Evolutionary conservation across 2,329 filamentous ascomycete genomes (phyloP).

Genomic region (Botrytis galanthina): DNA sequence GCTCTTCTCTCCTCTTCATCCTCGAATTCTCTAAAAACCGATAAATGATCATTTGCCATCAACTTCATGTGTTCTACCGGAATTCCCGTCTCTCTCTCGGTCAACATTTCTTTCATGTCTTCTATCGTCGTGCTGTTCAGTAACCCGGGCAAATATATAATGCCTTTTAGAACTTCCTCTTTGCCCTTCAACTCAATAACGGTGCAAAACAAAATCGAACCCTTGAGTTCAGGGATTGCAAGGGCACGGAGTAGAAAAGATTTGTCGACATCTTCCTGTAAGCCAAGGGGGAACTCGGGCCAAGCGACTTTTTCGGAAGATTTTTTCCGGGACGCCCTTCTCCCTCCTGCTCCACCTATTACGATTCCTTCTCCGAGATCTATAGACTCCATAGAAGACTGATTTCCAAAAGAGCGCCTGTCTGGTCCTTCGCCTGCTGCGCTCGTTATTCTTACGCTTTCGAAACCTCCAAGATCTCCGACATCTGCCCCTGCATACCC

Average conservation of each 20-base stretch:
- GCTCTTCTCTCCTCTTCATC: background rate
- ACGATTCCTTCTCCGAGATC: background rate
- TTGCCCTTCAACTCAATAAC: background rate
- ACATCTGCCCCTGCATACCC: background rate
- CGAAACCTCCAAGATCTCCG: background rate
- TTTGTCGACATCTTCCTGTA: background rate
- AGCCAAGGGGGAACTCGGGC: background rate
- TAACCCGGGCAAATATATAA: background rate
- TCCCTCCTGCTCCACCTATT: background rate
- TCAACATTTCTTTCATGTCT: background rate
- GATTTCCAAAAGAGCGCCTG: background rate
- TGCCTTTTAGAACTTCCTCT: background rate
- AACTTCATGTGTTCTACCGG: background rate
- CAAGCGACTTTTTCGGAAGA: background rate
- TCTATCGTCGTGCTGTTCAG: background rate
- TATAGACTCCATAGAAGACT: background rate
- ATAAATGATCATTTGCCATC: background rate
- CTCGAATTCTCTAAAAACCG: background rate
- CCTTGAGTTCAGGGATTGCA: background rate
- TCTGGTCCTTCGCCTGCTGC: background rate
- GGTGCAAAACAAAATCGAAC: background rate
- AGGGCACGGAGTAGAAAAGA: background rate
- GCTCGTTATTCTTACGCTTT: background rate
- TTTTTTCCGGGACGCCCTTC: background rate
- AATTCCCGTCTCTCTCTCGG: background rate